Base-by-base conservation (phyloP, 1,284 basidiomycete species). In the Irpex lacteus region DNA sequence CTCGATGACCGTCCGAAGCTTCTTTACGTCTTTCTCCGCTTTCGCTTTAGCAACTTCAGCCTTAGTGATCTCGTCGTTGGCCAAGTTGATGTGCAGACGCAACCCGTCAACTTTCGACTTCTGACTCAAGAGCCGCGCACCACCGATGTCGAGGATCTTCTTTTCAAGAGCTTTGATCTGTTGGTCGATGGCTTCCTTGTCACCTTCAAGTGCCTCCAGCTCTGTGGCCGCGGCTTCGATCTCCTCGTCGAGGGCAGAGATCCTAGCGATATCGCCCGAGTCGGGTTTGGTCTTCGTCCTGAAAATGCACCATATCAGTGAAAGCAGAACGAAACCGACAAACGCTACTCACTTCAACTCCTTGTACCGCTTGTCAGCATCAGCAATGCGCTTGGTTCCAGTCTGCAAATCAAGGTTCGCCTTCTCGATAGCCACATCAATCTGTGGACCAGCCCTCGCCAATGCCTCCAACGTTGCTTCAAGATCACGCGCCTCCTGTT, bases 81-180 rank as follows among this genome's bases (percentile, higher is more conserved):
- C 88, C 58, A 98, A 81, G 65, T 88, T 87, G 73, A 98, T 94
- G 70, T 95, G 86, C 60, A 91, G 80, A 68, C 90, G 88, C 70
- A 96, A 87, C 6, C 92, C 93, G 26, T 93, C 88, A 61, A 96
- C 94, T 71, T 91, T 93, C 63, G 94, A 95, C 72, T 91, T 91
- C 73, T 98, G 96, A 19, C 90, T 86, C 38, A 97, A 84, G 13
- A 99, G 82, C 66, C 87, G 89, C 32, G 95, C 89, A 50, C 95
- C 95, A 60, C 96, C 95, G 55, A 98, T 91, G 53, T 96, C 91
- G 47, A 97, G 84, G 66, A 98, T 97, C 78, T 94, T 93, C 75
- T 94, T 84, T 76, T 98, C 93, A n/a, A 98, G 86, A 5, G 83
- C 87, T 70, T 91, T 88, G 78, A 99, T 98, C 61, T 90, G 90